These are phyloP conservation scores for Paraconiothyrium sp. DNA, from an alignment of 2,329 filamentous ascomycete genomes.

Conservation along the genomic window DNA sequence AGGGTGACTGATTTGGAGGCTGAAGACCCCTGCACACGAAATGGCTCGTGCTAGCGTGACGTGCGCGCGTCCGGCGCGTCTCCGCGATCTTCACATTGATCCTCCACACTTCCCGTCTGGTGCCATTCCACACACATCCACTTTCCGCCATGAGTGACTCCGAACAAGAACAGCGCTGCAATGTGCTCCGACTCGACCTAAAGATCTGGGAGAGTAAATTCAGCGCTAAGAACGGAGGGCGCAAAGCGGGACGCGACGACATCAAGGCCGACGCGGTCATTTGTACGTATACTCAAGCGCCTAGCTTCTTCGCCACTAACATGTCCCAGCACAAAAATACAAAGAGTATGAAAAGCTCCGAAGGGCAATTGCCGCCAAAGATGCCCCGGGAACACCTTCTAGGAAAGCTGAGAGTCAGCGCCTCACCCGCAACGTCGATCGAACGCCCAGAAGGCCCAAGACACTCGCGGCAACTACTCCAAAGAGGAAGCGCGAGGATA, in stretches of 20 bases:
- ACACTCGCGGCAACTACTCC: conserved; percentile 33
- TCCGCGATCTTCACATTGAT: conserved; percentile 36
- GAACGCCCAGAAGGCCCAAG: conserved; percentile 39
- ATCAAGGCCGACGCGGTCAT: conserved; percentile 79
- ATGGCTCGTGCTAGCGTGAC: conserved; percentile 31
- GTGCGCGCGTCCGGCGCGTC: conserved; percentile 37
- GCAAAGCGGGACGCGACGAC: conserved; percentile 76
- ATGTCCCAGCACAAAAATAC: conserved; percentile 71
- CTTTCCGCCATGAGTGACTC: conserved; percentile 38
- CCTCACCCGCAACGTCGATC: conserved; percentile 29
- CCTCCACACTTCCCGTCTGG: conserved; percentile 25
- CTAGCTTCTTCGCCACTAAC: conserved; percentile 21
- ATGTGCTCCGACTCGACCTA: conserved; percentile 78
- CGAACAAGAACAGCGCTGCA: conserved; percentile 72
- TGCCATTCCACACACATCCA: conserved; percentile 23
- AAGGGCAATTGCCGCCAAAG: conserved; percentile 37
- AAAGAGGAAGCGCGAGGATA: conserved; percentile 44
- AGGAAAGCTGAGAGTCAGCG: conserved; percentile 38
- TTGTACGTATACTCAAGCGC: conserved; percentile 59
- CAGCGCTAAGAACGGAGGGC: conserved; percentile 68
- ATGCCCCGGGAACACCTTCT: conserved; percentile 43
- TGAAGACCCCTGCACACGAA: conserved; percentile 24
- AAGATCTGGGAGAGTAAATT: conserved; percentile 80
- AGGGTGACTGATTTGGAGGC: conserved; percentile 24
- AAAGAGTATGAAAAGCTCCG: conserved; percentile 77